Percentiles rank a stretch among this genome's conserved stretches.
These are phyloP conservation scores for Fraxinus cuspidata DNA, from an alignment of 257 asterid genomes.

Conservation along the genomic window DNA sequence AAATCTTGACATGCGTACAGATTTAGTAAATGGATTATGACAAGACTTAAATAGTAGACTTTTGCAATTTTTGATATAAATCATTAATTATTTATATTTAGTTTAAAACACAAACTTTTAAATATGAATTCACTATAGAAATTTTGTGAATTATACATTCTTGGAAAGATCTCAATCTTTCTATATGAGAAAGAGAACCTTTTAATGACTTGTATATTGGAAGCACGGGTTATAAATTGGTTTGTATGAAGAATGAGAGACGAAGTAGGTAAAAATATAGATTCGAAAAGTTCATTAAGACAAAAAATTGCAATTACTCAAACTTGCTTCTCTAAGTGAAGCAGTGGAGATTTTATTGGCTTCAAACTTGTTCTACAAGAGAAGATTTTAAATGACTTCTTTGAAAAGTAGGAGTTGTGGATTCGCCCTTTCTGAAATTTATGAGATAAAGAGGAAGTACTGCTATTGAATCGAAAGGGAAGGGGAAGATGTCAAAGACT, in stretches of 20 bases:
- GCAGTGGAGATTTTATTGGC: background rate
- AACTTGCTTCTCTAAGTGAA: no score
- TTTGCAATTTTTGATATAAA: no score
- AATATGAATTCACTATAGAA: background rate
- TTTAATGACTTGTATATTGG: background rate
- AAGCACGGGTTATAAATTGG: background rate
- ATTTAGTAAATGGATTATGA: background rate
- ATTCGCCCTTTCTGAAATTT: background rate
- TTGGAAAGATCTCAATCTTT: no score
- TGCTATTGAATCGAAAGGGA: slow-evolving; percentile 48
- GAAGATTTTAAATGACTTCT: background rate
- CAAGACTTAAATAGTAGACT: no score
- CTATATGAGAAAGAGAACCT: background rate
- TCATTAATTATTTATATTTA: no score
- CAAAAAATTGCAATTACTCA: no score
- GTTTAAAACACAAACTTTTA: background rate
- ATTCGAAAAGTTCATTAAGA: background rate
- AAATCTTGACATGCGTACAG: no score
- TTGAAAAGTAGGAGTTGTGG: background rate
- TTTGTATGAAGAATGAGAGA: background rate
- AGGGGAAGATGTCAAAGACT: slow-evolving; percentile 44
- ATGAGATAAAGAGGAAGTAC: slow-evolving; percentile 28
- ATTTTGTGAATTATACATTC: background rate
- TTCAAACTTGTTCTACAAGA: no score
- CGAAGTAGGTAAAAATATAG: background rate